Evolutionary conservation across 352 stramenopile species (phyloP).

Genomic region (Pythium periplocum): DNA sequence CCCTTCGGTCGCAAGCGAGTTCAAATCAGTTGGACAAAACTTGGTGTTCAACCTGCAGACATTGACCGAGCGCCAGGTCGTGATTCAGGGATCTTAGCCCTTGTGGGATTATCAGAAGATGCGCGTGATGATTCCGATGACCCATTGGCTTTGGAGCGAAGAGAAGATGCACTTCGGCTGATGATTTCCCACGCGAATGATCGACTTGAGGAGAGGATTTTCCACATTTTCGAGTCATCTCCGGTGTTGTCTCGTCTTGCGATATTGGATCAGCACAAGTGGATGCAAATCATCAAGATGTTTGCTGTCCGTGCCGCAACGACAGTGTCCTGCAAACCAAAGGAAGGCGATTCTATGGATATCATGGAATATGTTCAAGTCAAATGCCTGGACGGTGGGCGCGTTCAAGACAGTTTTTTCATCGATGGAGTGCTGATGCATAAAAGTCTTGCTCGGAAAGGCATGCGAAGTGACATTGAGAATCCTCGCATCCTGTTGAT

Average conservation of each 20-base stretch:
- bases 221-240: conserved; percentile 55
- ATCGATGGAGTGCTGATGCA: conserved; percentile 87
- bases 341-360: conserved; percentile 69
- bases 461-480: conserved; percentile 76
- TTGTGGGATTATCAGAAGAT: conserved; percentile 62
- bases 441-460: conserved; percentile 78
- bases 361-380: conserved; percentile 85
- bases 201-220: conserved; percentile 71
- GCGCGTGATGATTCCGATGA: conserved; percentile 50
- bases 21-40: too few relatives aligned
- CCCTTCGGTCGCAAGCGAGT: conserved; percentile 30
- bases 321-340: conserved; percentile 58
- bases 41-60: background rate
- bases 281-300: conserved; percentile 79
- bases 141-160: conserved; percentile 28
- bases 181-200: conserved; percentile 65
- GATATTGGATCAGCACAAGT: conserved; percentile 70
- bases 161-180: conserved; percentile 32
- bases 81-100: conserved; percentile 48
- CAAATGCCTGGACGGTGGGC: conserved; percentile 72
- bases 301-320: conserved; percentile 63
- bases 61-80: conserved; percentile 27
- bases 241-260: conserved; percentile 43
- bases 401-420: conserved; percentile 81
- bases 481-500: conserved; percentile 82